Conservation (phyloP, 2,329 filamentous ascomycete species). For the Apiospora kogelbergensis region DNA sequence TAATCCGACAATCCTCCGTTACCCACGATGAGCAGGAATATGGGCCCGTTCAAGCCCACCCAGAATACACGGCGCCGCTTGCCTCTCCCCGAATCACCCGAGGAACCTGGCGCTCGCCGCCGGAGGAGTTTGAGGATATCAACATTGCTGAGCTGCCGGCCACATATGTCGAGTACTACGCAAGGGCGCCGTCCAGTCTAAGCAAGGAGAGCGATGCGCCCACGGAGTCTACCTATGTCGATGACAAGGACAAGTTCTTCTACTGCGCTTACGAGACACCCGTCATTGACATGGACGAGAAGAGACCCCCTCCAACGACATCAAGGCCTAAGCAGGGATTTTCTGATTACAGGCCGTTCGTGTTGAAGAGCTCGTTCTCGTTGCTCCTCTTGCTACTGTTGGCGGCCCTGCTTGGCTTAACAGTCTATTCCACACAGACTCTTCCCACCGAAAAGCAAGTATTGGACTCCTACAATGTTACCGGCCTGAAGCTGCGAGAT, state of each 20-base stretch:
- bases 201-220: slow-evolving; percentile 11
- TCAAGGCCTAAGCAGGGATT: background rate
- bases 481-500: background rate
- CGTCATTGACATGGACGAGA: background rate
- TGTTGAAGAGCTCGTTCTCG: background rate
- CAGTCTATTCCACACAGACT: background rate
- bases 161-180: slow-evolving; percentile 12
- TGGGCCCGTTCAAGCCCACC: slow-evolving; percentile 3
- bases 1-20: slow-evolving; percentile 9
- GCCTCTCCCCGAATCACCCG: background rate
- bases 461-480: background rate
- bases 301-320: background rate
- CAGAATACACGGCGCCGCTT: background rate
- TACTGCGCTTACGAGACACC: background rate
- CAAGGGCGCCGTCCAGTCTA: slow-evolving; percentile 14
- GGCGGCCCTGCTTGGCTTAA: background rate
- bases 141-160: slow-evolving; percentile 12
- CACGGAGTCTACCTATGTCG: slow-evolving; percentile 10
- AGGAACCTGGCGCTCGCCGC: background rate
- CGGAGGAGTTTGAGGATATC: background rate
- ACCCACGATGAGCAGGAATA: background rate
- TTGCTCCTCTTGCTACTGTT: slow-evolving; percentile 2
- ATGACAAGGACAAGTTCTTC: slow-evolving; percentile 6
- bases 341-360: slow-evolving; percentile 6
- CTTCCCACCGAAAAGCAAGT: background rate